Percentiles rank a stretch among this genome's conserved stretches.
These are phyloP conservation scores for Tranzscheliella williamsii DNA, from an alignment of 1,284 basidiomycete species.

Conservation along the genomic window DNA sequence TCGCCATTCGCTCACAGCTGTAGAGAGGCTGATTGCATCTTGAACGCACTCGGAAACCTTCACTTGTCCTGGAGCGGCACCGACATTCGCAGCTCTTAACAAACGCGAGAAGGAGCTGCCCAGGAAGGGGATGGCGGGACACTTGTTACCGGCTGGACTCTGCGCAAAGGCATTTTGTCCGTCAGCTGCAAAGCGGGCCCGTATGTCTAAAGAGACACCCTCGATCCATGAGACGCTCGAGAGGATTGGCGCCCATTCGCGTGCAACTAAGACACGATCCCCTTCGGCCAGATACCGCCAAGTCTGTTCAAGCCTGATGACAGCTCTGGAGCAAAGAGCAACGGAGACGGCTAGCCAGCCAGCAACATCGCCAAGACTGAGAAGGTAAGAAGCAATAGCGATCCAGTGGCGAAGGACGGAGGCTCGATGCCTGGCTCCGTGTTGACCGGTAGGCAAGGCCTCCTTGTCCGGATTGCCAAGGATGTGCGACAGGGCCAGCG, in stretches of 20 bases:
- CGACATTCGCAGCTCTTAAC: background rate
- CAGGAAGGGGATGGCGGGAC: conserved; percentile 32
- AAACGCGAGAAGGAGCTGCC: conserved; percentile 34
- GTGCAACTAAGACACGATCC: conserved; percentile 41
- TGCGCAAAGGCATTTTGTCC: conserved; percentile 7
- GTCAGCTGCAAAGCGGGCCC: conserved; percentile 24
- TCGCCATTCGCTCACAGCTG: conserved; percentile 12
- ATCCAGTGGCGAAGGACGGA: conserved; percentile 57
- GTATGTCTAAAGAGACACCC: conserved; percentile 18
- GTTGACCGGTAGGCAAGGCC: conserved; percentile 5
- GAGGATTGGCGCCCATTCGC: conserved; percentile 48
- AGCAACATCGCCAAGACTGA: conserved; percentile 40
- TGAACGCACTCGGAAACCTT: conserved; percentile 7
- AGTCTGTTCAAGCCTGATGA: conserved; percentile 48
- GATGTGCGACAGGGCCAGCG: conserved; percentile 48
- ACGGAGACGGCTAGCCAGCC: conserved; percentile 55
- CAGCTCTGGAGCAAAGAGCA: conserved; percentile 56
- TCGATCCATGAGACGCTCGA: conserved; percentile 55
- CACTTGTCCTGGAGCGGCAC: background rate
- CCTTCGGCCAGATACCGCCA: conserved; percentile 53
- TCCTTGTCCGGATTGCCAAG: conserved; percentile 22
- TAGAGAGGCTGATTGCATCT: conserved; percentile 9
- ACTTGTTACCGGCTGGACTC: conserved; percentile 4
- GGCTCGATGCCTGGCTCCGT: conserved; percentile 41
- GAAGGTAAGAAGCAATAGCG: conserved; percentile 46